Evolutionary conservation across 148 eudicot species (phyloP).

Genomic region (Spergularia marina): DNA sequence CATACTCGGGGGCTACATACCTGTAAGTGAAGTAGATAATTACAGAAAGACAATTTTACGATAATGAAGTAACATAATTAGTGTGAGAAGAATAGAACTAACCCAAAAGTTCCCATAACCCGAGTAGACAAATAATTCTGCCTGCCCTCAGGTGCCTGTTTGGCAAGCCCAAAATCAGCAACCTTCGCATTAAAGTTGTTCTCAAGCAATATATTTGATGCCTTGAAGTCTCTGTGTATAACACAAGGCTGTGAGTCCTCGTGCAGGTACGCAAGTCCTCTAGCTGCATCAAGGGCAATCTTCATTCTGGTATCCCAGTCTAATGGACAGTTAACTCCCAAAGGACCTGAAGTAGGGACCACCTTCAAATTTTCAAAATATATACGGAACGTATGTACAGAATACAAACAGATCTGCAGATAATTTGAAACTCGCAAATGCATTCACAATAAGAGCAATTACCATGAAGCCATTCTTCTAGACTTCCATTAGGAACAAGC

Average conservation of each 20-base stretch:
- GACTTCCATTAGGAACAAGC: constrained; percentile 94
- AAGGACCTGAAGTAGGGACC: constrained; percentile 51
- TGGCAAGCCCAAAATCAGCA: constrained; percentile 97
- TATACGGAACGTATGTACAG: background rate
- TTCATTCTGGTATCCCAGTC: constrained; percentile 97
- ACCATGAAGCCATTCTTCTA: constrained; percentile 98
- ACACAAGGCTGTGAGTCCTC: constrained; percentile 98
- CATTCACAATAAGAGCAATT: constrained; percentile 22
- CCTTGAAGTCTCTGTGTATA: constrained; percentile 95
- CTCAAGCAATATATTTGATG: constrained; percentile 89
- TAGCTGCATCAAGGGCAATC: constrained; percentile 96
- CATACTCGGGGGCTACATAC: constrained; percentile 98
- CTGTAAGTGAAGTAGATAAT: constrained; percentile 37
- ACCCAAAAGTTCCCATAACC: constrained; percentile 99
- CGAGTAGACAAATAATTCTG: constrained; percentile 80
- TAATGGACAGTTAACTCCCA: constrained; percentile 83
- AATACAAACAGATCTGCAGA: background rate
- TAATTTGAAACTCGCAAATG: background rate
- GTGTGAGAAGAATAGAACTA: constrained; percentile 31
- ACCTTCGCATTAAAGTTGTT: constrained; percentile 87
- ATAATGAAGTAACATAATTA: background rate
- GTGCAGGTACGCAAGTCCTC: constrained; percentile 96
- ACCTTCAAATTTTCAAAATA: background rate
- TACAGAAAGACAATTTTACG: constrained; percentile 13
- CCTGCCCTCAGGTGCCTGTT: constrained; percentile 93